Conservation (phyloP, 2,329 filamentous ascomycete species). For the Fusarium humuli region DNA sequence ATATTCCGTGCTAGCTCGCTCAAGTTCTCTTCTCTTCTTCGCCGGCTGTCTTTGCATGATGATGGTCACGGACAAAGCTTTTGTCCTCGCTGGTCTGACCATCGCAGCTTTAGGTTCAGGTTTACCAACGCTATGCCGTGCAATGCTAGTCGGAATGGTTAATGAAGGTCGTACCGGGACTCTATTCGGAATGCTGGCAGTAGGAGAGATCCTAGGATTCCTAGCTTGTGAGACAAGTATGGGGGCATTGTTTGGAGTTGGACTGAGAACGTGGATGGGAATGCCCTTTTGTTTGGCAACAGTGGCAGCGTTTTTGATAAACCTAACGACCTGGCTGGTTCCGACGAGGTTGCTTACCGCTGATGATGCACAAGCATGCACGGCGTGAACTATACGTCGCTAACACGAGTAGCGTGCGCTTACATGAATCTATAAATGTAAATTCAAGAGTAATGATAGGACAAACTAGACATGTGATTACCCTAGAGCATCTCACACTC, state of each 20-base stretch:
- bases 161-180: conserved; percentile 34
- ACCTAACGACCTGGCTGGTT: conserved; percentile 28
- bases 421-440: neutral
- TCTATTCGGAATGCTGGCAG: conserved; percentile 43
- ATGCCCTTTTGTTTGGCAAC: conserved; percentile 41
- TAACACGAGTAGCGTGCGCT: neutral
- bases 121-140: conserved; percentile 42
- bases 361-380: neutral
- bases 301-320: conserved; percentile 24
- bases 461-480: neutral
- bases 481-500: conserved; percentile 7
- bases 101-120: conserved; percentile 44
- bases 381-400: neutral
- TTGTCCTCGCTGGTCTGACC: conserved; percentile 39
- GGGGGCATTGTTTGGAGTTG: conserved; percentile 43
- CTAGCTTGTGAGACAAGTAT: conserved; percentile 37
- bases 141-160: conserved; percentile 38
- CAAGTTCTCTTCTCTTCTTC: conserved; percentile 39
- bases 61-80: conserved; percentile 33
- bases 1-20: conserved; percentile 34
- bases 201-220: conserved; percentile 43
- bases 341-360: conserved; percentile 2
- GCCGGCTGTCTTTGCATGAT: conserved; percentile 42
- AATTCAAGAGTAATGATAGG: neutral
- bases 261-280: conserved; percentile 41